Base-by-base conservation (phyloP, 805 yeast species). In the Pichia deserticola region DNA sequence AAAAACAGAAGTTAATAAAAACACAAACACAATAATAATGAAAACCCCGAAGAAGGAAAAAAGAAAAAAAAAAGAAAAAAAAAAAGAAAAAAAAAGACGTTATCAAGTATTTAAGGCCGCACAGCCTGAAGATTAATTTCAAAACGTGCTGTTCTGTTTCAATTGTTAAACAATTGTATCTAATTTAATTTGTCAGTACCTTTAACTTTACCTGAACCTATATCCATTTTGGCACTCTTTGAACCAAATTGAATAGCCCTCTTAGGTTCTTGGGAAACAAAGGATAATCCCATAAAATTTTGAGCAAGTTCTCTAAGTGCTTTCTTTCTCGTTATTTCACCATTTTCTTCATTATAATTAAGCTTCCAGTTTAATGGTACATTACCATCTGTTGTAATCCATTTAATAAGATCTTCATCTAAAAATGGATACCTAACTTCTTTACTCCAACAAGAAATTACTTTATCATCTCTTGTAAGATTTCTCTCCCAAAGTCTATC, bases 221-320 rank as follows among this genome's bases (percentile, higher is more conserved):
- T 74, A 54, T 86, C 90, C 84, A 93, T 81, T 65, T 92, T 95
- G 1, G 99, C 99, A 61, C 96, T 84, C 54, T 86, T 82, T 0
- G 98, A 87, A 0, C 99, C 99, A 65, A 93, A 93, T 62, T 93
- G 99, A 52, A 93, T 89, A 0, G 99, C 99, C 43, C 99, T 73
- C 62, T 93, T 93, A 1, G 85, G 79, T 61, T 93, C 98, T 27
- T 72, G 70, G 15, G 80, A 68, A 0, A 89, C 93, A 63, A 73
- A 75, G 0, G 54, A 62, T 20, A 84, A 55, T 0, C 58, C 62
- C 36, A 62, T 48, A 5, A 6, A 10, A 1, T n/a, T 10, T 0
- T 54, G 55, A 0, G 97, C 97, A 7, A 86, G 60, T 44, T 69
- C 65, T 44, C 98, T 66, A 40, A 93, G 66, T 1, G 85, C 65